These are phyloP conservation scores for Globisporangium spinosum DNA, from an alignment of 352 stramenopile species.

Conservation along the genomic window DNA sequence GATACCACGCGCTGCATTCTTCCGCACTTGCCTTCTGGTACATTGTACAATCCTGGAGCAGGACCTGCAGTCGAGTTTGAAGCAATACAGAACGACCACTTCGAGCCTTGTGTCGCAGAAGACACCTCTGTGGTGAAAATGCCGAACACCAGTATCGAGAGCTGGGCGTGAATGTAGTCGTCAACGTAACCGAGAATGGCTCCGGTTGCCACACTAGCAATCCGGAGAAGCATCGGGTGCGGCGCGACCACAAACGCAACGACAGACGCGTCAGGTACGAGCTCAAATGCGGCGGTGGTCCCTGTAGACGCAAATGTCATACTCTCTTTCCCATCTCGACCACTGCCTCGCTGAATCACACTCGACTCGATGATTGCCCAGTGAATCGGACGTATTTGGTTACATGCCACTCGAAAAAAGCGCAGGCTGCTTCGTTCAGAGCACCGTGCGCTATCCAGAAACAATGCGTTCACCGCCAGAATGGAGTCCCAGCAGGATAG, in stretches of 20 bases:
- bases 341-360: constrained; percentile 1
- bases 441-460: constrained; percentile 19
- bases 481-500: constrained; percentile 26
- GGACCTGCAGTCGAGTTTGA: not conserved
- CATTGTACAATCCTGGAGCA: not conserved
- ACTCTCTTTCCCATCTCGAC: not conserved
- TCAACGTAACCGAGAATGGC: constrained; percentile 3
- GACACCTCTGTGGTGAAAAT: not conserved
- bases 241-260: not conserved
- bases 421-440: constrained; percentile 22
- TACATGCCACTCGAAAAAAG: constrained; percentile 19
- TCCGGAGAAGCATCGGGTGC: constrained; percentile 5
- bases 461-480: constrained; percentile 23
- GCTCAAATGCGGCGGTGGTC: constrained; percentile 1
- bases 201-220: not conserved
- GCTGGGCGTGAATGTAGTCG: not conserved
- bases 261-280: constrained; percentile 4
- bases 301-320: not conserved
- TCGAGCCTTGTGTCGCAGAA: not conserved
- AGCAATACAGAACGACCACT: constrained; percentile 3
- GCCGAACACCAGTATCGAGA: not conserved
- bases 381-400: constrained; percentile 19
- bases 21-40: not conserved
- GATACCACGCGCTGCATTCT: not conserved
- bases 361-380: constrained; percentile 12